phyloP scores from a whole-genome alignment of 371 early-diverging fungal species.

The Phascolomyces articulosus region DNA sequence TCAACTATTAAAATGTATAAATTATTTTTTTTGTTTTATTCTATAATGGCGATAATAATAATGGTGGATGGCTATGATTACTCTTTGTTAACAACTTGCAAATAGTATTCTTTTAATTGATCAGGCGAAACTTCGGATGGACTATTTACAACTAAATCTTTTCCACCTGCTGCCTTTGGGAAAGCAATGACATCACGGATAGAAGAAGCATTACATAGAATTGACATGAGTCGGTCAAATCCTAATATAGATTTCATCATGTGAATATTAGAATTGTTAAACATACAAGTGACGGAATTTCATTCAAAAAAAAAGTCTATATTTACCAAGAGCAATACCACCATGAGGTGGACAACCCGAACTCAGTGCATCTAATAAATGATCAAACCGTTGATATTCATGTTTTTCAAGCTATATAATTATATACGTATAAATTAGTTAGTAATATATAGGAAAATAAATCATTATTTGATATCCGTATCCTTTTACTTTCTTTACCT shows the following conservation, averaged over 20 bases:
- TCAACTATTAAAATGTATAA: no score
- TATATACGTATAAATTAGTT: not conserved
- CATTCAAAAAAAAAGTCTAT: not conserved
- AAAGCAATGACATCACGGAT: conserved; percentile 95
- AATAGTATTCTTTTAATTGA: conserved; percentile 73
- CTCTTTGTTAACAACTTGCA: conserved; percentile 33
- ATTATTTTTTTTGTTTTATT: no score
- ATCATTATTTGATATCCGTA: no score
- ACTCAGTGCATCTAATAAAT: conserved; percentile 80
- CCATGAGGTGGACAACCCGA: conserved; percentile 94
- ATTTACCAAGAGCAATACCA: conserved; percentile 83
- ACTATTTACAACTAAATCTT: conserved; percentile 82
- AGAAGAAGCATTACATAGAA: conserved; percentile 72
- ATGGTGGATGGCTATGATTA: no score
- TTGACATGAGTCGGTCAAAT: conserved; percentile 84
- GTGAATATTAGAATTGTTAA: not conserved
- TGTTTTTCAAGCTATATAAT: conserved; percentile 32
- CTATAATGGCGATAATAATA: no score
- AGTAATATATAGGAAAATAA: no score
- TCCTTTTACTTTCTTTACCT: no score
- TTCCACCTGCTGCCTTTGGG: conserved; percentile 84
- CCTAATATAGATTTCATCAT: conserved; percentile 34
- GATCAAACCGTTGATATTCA: conserved; percentile 73
- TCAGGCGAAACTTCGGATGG: conserved; percentile 67
- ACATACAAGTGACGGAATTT: no score